Evolutionary conservation across 2,329 filamentous ascomycete genomes (phyloP).

Genomic region (Aspergillus fructus): DNA sequence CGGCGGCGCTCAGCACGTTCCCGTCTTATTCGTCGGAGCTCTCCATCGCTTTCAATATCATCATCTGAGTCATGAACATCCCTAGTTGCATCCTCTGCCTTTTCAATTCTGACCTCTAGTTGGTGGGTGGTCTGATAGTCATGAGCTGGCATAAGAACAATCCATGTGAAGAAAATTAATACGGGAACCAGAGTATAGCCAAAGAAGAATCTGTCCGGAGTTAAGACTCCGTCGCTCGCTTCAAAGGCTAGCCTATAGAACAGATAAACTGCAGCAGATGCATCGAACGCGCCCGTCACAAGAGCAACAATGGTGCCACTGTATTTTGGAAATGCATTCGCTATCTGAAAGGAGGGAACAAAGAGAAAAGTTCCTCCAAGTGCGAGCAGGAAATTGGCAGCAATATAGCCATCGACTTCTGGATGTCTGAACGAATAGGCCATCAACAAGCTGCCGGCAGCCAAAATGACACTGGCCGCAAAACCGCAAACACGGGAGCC

Average conservation of each 20-base stretch:
- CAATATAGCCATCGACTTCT: conserved; percentile 69
- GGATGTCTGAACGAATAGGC: conserved; percentile 63
- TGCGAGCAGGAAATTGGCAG: conserved; percentile 72
- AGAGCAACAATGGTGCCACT: conserved; percentile 75
- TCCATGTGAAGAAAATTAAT: conserved; percentile 62
- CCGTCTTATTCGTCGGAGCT: conserved; percentile 49
- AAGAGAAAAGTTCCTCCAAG: conserved; percentile 78
- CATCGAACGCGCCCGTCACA: conserved; percentile 79
- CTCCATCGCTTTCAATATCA: conserved; percentile 51
- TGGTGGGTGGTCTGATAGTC: conserved; percentile 80
- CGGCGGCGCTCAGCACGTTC: conserved; percentile 61
- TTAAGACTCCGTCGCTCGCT: conserved; percentile 41
- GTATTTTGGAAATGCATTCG: conserved; percentile 74
- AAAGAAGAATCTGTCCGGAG: conserved; percentile 67
- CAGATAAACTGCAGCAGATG: conserved; percentile 75
- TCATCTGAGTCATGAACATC: conserved; percentile 49
- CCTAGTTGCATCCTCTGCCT: conserved; percentile 35
- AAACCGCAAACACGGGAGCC: conserved; percentile 77
- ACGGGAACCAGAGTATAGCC: conserved; percentile 69
- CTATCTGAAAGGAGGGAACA: conserved; percentile 78
- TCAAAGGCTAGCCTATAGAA: conserved; percentile 73
- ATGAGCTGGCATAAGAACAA: conserved; percentile 67
- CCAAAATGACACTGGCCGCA: conserved; percentile 65
- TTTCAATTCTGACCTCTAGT: conserved; percentile 68
- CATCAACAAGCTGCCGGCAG: conserved; percentile 68